phyloP scores from a whole-genome alignment of 176 grass and related monocot species.

The Cymbopogon citratus region DNA sequence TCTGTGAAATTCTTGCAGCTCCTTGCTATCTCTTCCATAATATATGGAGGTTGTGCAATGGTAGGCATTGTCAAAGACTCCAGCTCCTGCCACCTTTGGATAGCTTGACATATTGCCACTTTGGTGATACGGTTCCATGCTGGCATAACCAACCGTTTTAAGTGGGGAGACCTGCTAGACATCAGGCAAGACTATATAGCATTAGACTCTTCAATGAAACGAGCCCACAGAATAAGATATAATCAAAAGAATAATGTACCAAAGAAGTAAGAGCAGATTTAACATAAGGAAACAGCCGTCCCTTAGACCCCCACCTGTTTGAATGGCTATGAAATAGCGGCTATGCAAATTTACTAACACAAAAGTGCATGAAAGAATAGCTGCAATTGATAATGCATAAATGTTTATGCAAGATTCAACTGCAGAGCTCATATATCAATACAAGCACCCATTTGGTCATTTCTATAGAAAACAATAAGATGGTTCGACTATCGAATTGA shows the following conservation, averaged over 20 bases:
- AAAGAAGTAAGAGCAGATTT: neutral
- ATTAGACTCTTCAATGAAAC: slow-evolving; percentile 15
- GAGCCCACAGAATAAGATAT: neutral
- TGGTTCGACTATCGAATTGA: neutral
- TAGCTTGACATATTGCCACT: slow-evolving; percentile 63
- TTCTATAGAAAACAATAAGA: neutral
- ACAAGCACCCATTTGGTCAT: neutral
- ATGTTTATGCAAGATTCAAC: neutral
- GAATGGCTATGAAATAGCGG: neutral
- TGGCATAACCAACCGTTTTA: slow-evolving; percentile 87
- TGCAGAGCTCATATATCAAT: neutral
- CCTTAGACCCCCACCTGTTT: neutral
- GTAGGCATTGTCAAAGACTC: slow-evolving; percentile 95
- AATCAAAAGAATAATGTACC: neutral
- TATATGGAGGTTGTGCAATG: slow-evolving; percentile 61
- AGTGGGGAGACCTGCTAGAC: slow-evolving; percentile 62
- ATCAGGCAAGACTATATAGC: neutral
- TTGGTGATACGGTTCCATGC: slow-evolving; percentile 93
- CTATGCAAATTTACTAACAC: neutral
- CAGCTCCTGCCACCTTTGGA: slow-evolving; percentile 61
- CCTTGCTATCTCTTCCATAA: slow-evolving; percentile 81
- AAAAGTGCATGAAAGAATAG: neutral
- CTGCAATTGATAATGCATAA: neutral
- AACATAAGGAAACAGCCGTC: slow-evolving; percentile 12
- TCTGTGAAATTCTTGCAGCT: slow-evolving; percentile 84